Percentiles rank a stretch among this genome's conserved stretches.
phyloP scores from a whole-genome alignment of 768 basidiomycete genomes.

The Lentinula sp. region DNA sequence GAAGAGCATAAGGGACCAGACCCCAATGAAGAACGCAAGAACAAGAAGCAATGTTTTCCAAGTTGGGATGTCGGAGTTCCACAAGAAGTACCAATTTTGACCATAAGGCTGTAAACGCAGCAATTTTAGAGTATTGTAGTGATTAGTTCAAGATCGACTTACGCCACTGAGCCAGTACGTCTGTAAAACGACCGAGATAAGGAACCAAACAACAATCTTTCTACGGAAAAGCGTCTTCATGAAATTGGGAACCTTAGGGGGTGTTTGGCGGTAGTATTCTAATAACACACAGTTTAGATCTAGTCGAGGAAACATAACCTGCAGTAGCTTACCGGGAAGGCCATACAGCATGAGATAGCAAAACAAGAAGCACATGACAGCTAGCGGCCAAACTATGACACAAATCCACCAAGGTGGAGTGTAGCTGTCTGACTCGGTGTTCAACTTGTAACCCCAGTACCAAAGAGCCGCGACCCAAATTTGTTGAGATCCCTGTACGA shows the following conservation, averaged over 20 bases:
- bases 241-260: slow-evolving; percentile 93
- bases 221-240: slow-evolving; percentile 82
- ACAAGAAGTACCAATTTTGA: slow-evolving; percentile 92
- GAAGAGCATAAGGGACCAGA: slow-evolving; percentile 74
- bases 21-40: slow-evolving; percentile 76
- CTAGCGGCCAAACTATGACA: slow-evolving; percentile 45
- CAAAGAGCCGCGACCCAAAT: slow-evolving; percentile 94
- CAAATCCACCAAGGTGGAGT: slow-evolving; percentile 70
- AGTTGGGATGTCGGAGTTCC: slow-evolving; percentile 76
- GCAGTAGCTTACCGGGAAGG: slow-evolving; percentile 56
- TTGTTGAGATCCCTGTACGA: slow-evolving; percentile 94
- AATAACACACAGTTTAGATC: slow-evolving; percentile 3
- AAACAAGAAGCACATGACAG: slow-evolving; percentile 50
- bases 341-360: slow-evolving; percentile 69
- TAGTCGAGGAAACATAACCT: neutral
- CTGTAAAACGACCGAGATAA: slow-evolving; percentile 86
- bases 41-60: slow-evolving; percentile 82
- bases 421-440: slow-evolving; percentile 43
- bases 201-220: slow-evolving; percentile 93
- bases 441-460: slow-evolving; percentile 90
- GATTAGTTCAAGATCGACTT: slow-evolving; percentile 20
- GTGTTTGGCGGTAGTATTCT: slow-evolving; percentile 90
- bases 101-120: slow-evolving; percentile 63
- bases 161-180: slow-evolving; percentile 90
- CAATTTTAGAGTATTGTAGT: slow-evolving; percentile 9